Conservation (phyloP, 2,329 filamentous ascomycete genomes). For the Fusarium staphyleae region DNA sequence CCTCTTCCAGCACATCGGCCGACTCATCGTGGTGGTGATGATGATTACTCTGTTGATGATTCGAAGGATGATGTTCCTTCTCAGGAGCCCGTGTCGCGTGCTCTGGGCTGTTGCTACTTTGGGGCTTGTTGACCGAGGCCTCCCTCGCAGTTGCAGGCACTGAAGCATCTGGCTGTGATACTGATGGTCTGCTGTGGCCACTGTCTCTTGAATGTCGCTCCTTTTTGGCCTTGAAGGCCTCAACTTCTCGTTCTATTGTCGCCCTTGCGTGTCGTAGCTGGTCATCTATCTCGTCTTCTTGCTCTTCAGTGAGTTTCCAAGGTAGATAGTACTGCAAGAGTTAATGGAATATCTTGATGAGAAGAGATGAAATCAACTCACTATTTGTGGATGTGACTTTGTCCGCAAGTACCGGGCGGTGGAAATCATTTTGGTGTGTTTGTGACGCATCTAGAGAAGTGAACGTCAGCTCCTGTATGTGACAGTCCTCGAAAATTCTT, state of each 20-base stretch:
- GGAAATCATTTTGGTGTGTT: constrained; percentile 75
- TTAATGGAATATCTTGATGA: constrained; percentile 11
- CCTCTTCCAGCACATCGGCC: constrained; percentile 81
- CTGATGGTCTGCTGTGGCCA: constrained; percentile 17
- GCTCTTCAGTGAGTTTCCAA: constrained; percentile 73
- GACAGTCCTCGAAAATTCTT: not conserved
- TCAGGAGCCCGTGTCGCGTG: constrained; percentile 12
- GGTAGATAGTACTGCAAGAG: constrained; percentile 78
- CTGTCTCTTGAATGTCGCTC: constrained; percentile 47
- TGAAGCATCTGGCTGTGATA: constrained; percentile 25
- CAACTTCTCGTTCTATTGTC: constrained; percentile 68
- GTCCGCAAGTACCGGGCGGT: constrained; percentile 79
- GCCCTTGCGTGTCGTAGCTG: constrained; percentile 73
- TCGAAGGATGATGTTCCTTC: constrained; percentile 14
- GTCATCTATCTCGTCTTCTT: constrained; percentile 73
- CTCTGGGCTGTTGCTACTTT: constrained; percentile 11
- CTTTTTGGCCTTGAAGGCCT: constrained; percentile 64
- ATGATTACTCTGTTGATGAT: constrained; percentile 21
- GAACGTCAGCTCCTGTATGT: constrained; percentile 23
- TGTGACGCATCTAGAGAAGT: constrained; percentile 72
- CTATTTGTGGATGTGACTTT: constrained; percentile 73
- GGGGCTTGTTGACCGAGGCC: constrained; percentile 13
- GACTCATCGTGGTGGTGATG: constrained; percentile 66
- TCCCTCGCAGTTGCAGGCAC: constrained; percentile 15
- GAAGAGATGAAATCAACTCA: constrained; percentile 54